phyloP scores from a whole-genome alignment of 148 eudicot genomes.

The Vaccinium darrowii region DNA sequence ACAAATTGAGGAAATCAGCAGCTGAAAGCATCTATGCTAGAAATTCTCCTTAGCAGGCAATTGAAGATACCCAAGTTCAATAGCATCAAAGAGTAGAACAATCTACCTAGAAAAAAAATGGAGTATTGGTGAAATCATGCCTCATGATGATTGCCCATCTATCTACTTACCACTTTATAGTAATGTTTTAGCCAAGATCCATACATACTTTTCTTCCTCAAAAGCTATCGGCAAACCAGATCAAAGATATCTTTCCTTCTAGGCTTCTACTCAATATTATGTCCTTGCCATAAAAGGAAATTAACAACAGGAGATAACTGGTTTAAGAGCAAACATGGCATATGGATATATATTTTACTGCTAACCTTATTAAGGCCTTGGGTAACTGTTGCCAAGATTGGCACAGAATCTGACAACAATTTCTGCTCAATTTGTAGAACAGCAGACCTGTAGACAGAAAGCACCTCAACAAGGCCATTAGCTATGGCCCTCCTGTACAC shows the following conservation, averaged over 20 bases:
- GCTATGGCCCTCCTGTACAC: conserved; percentile 87
- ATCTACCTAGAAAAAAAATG: too few species aligned
- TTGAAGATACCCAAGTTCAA: too few species aligned
- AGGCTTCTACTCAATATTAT: neutral
- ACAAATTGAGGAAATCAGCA: neutral
- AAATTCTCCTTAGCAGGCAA: too few species aligned
- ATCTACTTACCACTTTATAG: neutral
- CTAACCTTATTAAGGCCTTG: conserved; percentile 92
- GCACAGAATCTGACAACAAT: conserved; percentile 79
- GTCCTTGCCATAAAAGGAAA: neutral
- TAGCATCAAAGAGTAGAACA: too few species aligned
- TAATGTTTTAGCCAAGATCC: neutral
- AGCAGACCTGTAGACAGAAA: conserved; percentile 88
- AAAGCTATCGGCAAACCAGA: neutral
- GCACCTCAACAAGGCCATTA: conserved; percentile 91
- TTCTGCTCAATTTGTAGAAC: conserved; percentile 91
- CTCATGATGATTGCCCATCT: neutral
- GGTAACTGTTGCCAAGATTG: conserved; percentile 81
- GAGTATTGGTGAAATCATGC: neutral
- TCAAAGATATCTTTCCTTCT: neutral
- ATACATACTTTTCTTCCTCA: neutral
- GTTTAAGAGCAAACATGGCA: neutral
- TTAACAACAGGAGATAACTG: neutral
- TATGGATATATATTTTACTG: neutral
- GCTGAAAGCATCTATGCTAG: too few species aligned